These are phyloP conservation scores for Myxozyma nipponensis DNA, from an alignment of 805 yeast genomes.

Conservation along the genomic window DNA sequence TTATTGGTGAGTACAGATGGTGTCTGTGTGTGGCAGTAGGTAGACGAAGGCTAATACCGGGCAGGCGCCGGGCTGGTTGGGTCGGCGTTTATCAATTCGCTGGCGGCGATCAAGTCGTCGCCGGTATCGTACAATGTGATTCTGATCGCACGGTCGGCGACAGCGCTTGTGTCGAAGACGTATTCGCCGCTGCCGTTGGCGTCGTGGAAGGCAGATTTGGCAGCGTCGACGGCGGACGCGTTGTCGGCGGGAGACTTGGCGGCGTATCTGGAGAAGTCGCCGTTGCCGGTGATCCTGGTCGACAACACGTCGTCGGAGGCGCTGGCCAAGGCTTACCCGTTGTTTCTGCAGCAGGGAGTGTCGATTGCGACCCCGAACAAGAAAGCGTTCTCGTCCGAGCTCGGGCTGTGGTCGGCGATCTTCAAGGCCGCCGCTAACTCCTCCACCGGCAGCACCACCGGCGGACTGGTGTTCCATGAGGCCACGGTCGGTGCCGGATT, in stretches of 20 bases:
- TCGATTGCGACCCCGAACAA: slow-evolving; percentile 98
- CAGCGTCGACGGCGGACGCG: slow-evolving; percentile 44
- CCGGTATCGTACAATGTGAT: slow-evolving; percentile 69
- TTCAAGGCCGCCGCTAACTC: slow-evolving; percentile 51
- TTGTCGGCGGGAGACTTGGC: slow-evolving; percentile 57
- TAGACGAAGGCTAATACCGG: background rate
- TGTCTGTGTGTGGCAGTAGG: background rate
- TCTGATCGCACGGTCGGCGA: slow-evolving; percentile 69
- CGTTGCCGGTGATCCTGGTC: slow-evolving; percentile 73
- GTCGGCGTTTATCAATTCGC: slow-evolving; percentile 69
- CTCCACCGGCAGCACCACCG: slow-evolving; percentile 31
- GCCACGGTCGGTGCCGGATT: slow-evolving; percentile 99
- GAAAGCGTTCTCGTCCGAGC: slow-evolving; percentile 85
- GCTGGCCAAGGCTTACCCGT: slow-evolving; percentile 73
- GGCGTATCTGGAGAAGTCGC: slow-evolving; percentile 59
- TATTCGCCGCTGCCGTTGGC: slow-evolving; percentile 66
- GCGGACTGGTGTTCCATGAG: slow-evolving; percentile 89
- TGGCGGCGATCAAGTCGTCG: slow-evolving; percentile 44
- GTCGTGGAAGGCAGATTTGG: slow-evolving; percentile 51
- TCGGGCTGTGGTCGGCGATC: slow-evolving; percentile 71
- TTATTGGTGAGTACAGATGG: slow-evolving; percentile 49
- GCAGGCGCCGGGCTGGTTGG: slow-evolving; percentile 93
- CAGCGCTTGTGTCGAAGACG: slow-evolving; percentile 64
- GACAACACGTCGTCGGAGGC: slow-evolving; percentile 89
- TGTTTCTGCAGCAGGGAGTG: slow-evolving; percentile 68